phyloP scores from a whole-genome alignment of 495 filamentous ascomycete species.

The Podospora pseudoanserina region DNA sequence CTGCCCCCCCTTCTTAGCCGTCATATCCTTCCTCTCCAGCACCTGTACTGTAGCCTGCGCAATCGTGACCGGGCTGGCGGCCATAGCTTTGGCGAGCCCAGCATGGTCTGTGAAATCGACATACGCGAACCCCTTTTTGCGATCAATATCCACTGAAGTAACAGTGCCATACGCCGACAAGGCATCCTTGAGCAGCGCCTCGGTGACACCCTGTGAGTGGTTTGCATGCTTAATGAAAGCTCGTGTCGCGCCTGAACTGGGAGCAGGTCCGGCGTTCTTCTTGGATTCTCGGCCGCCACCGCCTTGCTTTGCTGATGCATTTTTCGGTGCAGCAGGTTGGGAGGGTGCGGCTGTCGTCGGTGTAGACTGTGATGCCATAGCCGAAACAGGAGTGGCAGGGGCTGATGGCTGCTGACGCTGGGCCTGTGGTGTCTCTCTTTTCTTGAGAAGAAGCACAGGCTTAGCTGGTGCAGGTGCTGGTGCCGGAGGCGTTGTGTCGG shows the following conservation, averaged over 20 bases:
- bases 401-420: constrained; percentile 24
- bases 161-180: constrained; percentile 68
- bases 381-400: constrained; percentile 29
- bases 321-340: constrained; percentile 35
- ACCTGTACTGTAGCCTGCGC: constrained; percentile 84
- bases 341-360: constrained; percentile 19
- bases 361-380: constrained; percentile 15
- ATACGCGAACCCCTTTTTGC: constrained; percentile 89
- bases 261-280: constrained; percentile 21
- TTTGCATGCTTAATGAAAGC: constrained; percentile 95
- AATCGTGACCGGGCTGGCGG: constrained; percentile 72
- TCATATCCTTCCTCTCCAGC: constrained; percentile 68
- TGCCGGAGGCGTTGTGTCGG: neutral
- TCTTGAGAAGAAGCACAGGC: constrained; percentile 43
- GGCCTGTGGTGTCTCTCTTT: constrained; percentile 24
- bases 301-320: constrained; percentile 27
- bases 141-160: constrained; percentile 79
- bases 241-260: constrained; percentile 60
- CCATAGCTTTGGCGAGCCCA: constrained; percentile 70
- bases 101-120: constrained; percentile 74
- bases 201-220: constrained; percentile 85
- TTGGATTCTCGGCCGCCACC: constrained; percentile 11
- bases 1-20: constrained; percentile 25
- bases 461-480: constrained; percentile 23
- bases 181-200: constrained; percentile 66